Conservation (phyloP, 306 rosid species). For the Luffa aegyptiaca region DNA sequence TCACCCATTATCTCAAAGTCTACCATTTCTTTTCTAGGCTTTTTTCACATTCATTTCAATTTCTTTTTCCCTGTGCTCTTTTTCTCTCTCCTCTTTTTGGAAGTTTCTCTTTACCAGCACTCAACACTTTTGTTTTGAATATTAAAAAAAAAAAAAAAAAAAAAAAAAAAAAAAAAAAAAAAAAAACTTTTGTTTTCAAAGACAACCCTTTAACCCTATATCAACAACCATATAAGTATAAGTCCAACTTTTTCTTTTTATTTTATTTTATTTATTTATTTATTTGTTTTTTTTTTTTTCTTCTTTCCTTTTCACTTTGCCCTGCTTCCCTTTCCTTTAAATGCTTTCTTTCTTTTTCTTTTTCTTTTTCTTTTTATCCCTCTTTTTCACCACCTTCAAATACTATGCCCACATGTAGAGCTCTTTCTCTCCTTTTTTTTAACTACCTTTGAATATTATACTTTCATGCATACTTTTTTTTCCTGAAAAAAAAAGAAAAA, state of each 20-base stretch:
- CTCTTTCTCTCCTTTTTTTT: background rate
- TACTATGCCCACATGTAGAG: background rate
- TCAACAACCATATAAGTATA: slow-evolving; percentile 1
- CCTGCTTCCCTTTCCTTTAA: background rate
- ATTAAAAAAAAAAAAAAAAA: too few relatives aligned
- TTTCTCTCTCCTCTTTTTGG: slow-evolving; percentile 41
- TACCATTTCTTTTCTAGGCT: slow-evolving; percentile 17
- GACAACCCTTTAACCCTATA: slow-evolving; percentile 8
- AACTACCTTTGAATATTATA: slow-evolving; percentile 1
- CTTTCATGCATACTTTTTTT: slow-evolving; percentile 1
- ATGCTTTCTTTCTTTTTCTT: slow-evolving; percentile 23
- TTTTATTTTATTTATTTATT: slow-evolving; percentile 11
- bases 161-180: too few relatives aligned
- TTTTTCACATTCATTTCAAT: slow-evolving; percentile 26
- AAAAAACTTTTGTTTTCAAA: background rate
- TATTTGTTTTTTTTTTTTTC: background rate
- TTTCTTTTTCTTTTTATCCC: slow-evolving; percentile 18
- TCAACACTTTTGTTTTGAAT: background rate
- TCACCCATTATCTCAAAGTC: slow-evolving; percentile 23
- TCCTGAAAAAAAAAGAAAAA: background rate
- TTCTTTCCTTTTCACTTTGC: background rate
- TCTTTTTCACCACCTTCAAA: slow-evolving; percentile 4
- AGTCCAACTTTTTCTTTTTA: slow-evolving; percentile 1
- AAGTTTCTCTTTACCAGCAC: slow-evolving; percentile 60
- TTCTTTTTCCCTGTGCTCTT: slow-evolving; percentile 20